Evolutionary conservation across 768 basidiomycete species (phyloP), one percentile per base, ranked within the genome.

Genomic region (Boletales sp.): DNA sequence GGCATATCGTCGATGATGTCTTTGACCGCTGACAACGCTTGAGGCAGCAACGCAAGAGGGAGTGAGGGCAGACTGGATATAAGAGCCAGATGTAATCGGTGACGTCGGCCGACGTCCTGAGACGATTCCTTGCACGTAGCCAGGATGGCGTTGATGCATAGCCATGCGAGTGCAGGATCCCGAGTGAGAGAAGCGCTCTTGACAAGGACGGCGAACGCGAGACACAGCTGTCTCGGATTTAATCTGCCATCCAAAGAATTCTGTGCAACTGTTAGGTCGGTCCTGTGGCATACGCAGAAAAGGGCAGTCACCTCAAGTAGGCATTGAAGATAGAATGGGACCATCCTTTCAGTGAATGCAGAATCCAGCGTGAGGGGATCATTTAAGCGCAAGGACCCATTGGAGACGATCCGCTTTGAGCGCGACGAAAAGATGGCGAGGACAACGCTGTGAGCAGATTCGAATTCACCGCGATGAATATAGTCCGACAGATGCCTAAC

Each of bases 391-490:
- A 55, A 24, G 8, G 49, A 41, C 5, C 41, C 27, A 18, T 45
- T 50, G 45, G 63, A 49, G 8, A 47, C 54, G 21, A 57, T 41
- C 17, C 64, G 68, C 53, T 79, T 75, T 0, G 82, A 79, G 57
- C 79, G 75, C 27, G 81, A 74, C 10, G 86, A 78, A 60, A 91
- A 85, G 36, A 90, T 73, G 5, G 90, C 77, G 13, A 94, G 72
- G 32, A 94, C 69, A 24, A 89, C 87, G 9, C 91, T 93, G 63
- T 94, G 92, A 1, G 90, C 83, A 0, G 89, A 86, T 64, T 94
- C 91, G 58, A 83, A 94, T n/a, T 82, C 82, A 55, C 92, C 87
- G 31, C 86, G 81, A 55, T 88, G 74, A 13, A 48, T 49, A 2
- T 81, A 56, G 49, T 83, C 76, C 46, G 71, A 74, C 27, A 91